Percentiles rank a stretch among this genome's conserved stretches.
Conservation (phyloP, 805 yeast species). For the Peterozyma toletana region DNA sequence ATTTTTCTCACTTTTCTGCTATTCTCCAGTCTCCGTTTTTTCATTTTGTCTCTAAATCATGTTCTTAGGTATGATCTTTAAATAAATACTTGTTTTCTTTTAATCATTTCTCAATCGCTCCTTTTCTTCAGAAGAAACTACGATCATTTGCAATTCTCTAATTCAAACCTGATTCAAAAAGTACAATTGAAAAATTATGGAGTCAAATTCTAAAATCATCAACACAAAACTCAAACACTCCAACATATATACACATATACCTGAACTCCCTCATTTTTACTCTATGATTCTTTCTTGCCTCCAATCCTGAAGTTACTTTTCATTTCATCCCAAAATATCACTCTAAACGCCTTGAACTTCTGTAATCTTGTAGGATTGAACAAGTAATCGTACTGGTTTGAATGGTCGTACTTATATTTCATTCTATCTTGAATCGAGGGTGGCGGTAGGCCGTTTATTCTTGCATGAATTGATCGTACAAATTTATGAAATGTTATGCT, state of each 20-base stretch:
- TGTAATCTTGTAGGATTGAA: slow-evolving; percentile 48
- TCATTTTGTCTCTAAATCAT: background rate
- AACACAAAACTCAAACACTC: too few species aligned
- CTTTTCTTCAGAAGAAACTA: too few species aligned
- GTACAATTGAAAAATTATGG: too few species aligned
- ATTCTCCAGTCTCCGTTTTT: background rate
- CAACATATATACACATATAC: too few species aligned
- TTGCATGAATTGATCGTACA: slow-evolving; percentile 57
- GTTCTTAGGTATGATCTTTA: background rate
- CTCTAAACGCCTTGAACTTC: slow-evolving; percentile 51
- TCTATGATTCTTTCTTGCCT: too few species aligned
- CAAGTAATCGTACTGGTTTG: slow-evolving; percentile 14
- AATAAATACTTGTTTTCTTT: background rate
- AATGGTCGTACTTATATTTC: slow-evolving; percentile 4
- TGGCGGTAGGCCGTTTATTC: slow-evolving; percentile 52
- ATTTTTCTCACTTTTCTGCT: background rate
- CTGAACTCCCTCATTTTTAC: too few species aligned
- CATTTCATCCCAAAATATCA: slow-evolving; percentile 55
- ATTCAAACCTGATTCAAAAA: too few species aligned
- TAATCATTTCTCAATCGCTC: too few species aligned
- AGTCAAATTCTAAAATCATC: too few species aligned
- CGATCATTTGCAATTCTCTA: too few species aligned
- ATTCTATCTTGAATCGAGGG: slow-evolving; percentile 22
- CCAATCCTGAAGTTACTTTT: slow-evolving; percentile 43
- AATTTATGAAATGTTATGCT: slow-evolving; percentile 56